Conservation (phyloP, 345 rosid genomes). For the Dipteronia sinensis region DNA sequence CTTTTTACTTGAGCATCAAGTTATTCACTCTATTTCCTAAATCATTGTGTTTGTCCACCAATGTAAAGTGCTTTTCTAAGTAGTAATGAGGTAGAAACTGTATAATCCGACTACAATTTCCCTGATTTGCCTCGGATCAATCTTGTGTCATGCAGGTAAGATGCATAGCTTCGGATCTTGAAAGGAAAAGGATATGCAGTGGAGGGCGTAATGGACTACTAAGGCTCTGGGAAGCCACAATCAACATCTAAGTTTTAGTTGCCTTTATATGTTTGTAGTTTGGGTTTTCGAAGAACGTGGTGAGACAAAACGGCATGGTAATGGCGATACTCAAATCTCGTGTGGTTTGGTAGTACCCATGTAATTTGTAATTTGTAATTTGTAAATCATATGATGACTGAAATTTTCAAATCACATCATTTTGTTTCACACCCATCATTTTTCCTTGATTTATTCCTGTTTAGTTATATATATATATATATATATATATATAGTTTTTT, state of each 20-base stretch:
- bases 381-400: neutral
- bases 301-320: neutral
- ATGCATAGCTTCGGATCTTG: conserved; percentile 92
- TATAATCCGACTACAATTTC: neutral
- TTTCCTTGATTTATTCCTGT: neutral
- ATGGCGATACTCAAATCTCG: neutral
- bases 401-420: neutral
- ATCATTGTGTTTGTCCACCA: neutral
- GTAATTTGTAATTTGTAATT: conserved; percentile 7
- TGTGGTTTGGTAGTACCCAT: neutral
- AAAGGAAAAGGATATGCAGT: conserved; percentile 97
- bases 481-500: too few relatives aligned
- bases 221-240: conserved; percentile 98
- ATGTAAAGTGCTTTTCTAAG: neutral
- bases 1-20: neutral
- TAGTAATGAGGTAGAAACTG: neutral
- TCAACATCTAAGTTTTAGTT: conserved; percentile 61
- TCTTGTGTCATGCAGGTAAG: conserved; percentile 63
- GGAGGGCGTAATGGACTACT: conserved; percentile 97
- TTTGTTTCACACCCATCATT: neutral
- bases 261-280: neutral
- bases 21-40: neutral
- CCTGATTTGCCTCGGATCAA: neutral
- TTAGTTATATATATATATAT: too few relatives aligned
- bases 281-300: neutral